Evolutionary conservation across 805 yeast species (phyloP).

Genomic region (Ogataea kodamae): DNA sequence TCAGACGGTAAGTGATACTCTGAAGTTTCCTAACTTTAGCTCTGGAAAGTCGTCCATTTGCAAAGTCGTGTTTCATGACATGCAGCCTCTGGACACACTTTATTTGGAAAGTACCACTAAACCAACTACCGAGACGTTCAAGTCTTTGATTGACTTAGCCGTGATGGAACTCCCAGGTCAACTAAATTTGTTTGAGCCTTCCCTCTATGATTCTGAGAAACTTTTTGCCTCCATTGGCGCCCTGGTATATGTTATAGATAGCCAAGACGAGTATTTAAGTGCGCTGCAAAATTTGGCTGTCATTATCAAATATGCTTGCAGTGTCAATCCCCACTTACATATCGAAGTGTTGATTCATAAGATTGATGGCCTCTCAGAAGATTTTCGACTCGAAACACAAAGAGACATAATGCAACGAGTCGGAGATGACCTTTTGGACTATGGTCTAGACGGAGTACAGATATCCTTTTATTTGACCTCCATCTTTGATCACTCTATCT

Average conservation of each 20-base stretch:
- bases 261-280: conserved; percentile 91
- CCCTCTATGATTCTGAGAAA: conserved; percentile 66
- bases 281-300: conserved; percentile 86
- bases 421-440: conserved; percentile 85
- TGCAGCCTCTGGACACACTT: conserved; percentile 92
- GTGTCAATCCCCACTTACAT: conserved; percentile 78
- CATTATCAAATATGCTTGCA: conserved; percentile 83
- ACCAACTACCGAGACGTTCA: conserved; percentile 81
- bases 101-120: conserved; percentile 87
- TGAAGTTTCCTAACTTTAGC: conserved; percentile 31
- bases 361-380: conserved; percentile 93
- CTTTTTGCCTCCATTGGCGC: conserved; percentile 84
- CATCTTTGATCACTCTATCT: conserved; percentile 91
- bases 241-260: conserved; percentile 88
- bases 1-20: conserved; percentile 47
- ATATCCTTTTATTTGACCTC: conserved; percentile 89
- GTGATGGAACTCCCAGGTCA: conserved; percentile 97
- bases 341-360: conserved; percentile 94
- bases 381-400: conserved; percentile 89
- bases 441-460: conserved; percentile 88
- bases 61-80: conserved; percentile 91
- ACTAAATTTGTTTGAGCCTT: conserved; percentile 80
- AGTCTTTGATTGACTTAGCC: conserved; percentile 78
- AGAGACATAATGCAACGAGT: conserved; percentile 95
- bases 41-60: conserved; percentile 95